Base-by-base conservation (phyloP, 2,329 filamentous ascomycete species). In the Neospermospora avenae region DNA sequence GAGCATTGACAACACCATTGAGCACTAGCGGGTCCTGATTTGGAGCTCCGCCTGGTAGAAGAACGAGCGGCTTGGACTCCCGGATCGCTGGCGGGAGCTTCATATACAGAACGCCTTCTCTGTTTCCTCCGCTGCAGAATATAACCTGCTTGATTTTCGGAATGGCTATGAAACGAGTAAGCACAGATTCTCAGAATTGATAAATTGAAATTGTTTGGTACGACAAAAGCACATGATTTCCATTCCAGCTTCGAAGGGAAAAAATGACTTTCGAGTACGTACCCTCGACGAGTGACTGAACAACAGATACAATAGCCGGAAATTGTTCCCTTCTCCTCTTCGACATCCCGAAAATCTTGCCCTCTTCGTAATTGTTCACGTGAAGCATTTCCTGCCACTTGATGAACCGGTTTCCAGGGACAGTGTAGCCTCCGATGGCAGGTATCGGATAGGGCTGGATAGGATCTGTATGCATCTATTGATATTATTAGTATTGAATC, bases 111-210 rank as follows among this genome's bases (percentile, higher is more conserved):
- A 86, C 86, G 0, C 93, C 93, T 74, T 96, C 92, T 42, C 92
- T 81, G 63, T 96, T 93, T 7, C 92, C 93, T 20, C 93, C 91
- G 67, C 91, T 88, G 71, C 91, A 96, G 74, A 96, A 97, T 0
- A 87, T 88, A 2, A 93, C 89, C 24, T 83, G 81, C 45, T 84
- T 84, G 66, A 96, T 87, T 45, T 80, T 80, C 3, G 89, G 89
- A 2, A 96, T 80, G 0, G 86, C 83, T 51, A 16, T n/a, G n/a
- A n/a, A n/a, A n/a, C n/a, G n/a, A n/a, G n/a, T n/a, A n/a, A n/a
- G n/a, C n/a, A n/a, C n/a, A n/a, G n/a, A n/a, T n/a, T n/a, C n/a
- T n/a, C n/a, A n/a, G n/a, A n/a, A n/a, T n/a, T n/a, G n/a, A n/a
- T n/a, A 13, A 39, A 39, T 10, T 2, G 11, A 3, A 39, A 39